Evolutionary conservation across 345 rosid genomes (phyloP).

Genomic region (Camelina neglecta): DNA sequence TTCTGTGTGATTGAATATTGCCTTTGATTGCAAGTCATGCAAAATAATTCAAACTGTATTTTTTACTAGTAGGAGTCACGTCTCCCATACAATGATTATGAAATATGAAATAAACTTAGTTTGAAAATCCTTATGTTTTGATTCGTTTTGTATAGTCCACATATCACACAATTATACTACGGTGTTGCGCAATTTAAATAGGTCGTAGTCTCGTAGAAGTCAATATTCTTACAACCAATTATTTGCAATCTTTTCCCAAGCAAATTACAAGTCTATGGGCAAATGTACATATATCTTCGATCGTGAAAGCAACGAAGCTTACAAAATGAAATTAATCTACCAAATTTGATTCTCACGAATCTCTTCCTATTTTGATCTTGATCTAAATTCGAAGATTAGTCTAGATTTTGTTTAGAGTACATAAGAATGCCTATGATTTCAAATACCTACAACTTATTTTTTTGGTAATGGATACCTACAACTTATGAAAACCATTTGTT

Average conservation of each 20-base stretch:
- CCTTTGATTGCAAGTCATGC: conserved; percentile 30
- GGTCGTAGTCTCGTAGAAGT: background rate
- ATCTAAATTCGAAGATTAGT: background rate
- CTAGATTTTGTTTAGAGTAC: background rate
- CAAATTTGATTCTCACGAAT: background rate
- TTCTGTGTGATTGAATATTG: conserved; percentile 24
- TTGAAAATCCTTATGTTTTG: conserved; percentile 2
- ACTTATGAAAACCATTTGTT: background rate
- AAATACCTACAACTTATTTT: background rate
- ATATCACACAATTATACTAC: conserved; percentile 11
- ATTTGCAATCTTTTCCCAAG: background rate
- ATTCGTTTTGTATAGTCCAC: conserved; percentile 2
- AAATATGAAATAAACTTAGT: background rate
- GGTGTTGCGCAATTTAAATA: background rate
- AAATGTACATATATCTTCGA: background rate
- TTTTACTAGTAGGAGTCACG: conserved; percentile 37
- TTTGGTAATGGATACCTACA: background rate
- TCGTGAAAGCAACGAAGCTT: conserved; percentile 16
- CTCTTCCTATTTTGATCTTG: background rate
- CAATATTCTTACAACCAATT: background rate
- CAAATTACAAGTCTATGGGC: background rate
- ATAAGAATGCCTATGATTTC: background rate
- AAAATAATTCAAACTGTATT: conserved; percentile 20
- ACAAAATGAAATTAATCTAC: conserved; percentile 1
- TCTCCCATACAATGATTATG: conserved; percentile 31